Evolutionary conservation across 1,139 yeast species (phyloP), one percentile per base, ranked within the genome.

Genomic region (Hanseniaspora gamundiae): DNA sequence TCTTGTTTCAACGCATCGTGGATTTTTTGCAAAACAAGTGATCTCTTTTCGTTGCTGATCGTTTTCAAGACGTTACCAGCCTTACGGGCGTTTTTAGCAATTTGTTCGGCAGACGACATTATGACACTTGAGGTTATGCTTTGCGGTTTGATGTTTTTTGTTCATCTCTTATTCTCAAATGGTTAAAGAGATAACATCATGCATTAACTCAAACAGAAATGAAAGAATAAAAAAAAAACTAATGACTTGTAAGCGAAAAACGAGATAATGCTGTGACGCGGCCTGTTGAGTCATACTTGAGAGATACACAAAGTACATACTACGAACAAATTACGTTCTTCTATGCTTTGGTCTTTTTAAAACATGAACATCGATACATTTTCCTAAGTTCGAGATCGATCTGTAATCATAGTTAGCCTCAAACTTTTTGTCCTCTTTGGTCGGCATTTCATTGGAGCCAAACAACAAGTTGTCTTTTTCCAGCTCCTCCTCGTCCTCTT

Each of bases 31-130:
- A 93, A 69, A 1, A 95, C 94, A 0, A 61, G 60, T 2, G 88
- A 81, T 52, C 98, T 73, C 52, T 82, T 75, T 38, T 75, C 80
- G 55, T 86, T 75, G 10, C 81, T 61, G 36, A 88, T 67, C 0
- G 95, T 81, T 57, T 91, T 91, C 48, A 91, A 71, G 13, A 76
- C 68, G 4, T 91, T 78, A 44, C 94, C 86, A 2, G 97, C 91
- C 13, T 64, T 55, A 53, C 80, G 84, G 8, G 96, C 95, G 26
- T 73, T 73, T 52, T 66, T 74, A 9, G 98, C 97, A 47, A 88
- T 83, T 43, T 68, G 64, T 62, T 81, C 91, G 16, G 93, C 85
- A 73, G 62, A 52, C 21, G 58, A 51, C 58, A 57, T 58, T 16
- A 22, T 33, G 17, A 4, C 19, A 10, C 10, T 9, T 17, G 6